Conservation (phyloP, 2,329 filamentous ascomycete species). For the Rhytidhysteron rufulum region DNA sequence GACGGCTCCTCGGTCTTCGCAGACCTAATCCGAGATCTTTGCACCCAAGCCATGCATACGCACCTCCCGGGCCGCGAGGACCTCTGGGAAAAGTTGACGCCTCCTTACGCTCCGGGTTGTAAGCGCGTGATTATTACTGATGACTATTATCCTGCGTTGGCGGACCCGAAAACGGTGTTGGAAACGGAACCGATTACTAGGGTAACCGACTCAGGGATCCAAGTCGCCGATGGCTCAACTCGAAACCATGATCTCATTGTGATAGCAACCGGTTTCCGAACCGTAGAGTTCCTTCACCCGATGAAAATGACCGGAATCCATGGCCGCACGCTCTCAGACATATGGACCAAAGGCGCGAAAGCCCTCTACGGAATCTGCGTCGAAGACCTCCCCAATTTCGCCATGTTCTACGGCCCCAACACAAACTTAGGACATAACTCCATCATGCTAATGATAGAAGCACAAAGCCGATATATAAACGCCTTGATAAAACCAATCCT, state of each 20-base stretch:
- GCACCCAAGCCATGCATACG: conserved; percentile 38
- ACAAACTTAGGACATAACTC: conserved; percentile 53
- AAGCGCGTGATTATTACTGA: conserved; percentile 54
- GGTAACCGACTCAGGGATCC: conserved; percentile 47
- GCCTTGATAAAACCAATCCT: conserved; percentile 49
- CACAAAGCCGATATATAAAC: conserved; percentile 54
- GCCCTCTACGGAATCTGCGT: conserved; percentile 52
- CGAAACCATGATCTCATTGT: conserved; percentile 54
- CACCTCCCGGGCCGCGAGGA: conserved; percentile 49
- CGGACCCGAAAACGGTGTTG: conserved; percentile 45
- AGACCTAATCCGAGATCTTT: conserved; percentile 36
- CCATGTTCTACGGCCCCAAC: conserved; percentile 57
- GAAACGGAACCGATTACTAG: conserved; percentile 49
- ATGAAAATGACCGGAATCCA: conserved; percentile 49
- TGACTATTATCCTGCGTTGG: conserved; percentile 53
- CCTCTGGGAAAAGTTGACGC: conserved; percentile 51
- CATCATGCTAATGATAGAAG: conserved; percentile 61
- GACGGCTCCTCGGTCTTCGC: conserved; percentile 39
- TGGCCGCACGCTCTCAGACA: conserved; percentile 42
- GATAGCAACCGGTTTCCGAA: conserved; percentile 57
- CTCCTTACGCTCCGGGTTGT: conserved; percentile 53
- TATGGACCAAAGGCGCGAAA: conserved; percentile 53
- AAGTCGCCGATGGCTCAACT: conserved; percentile 39
- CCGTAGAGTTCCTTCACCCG: conserved; percentile 57
- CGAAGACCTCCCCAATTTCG: conserved; percentile 53